Percentiles rank a stretch among this genome's conserved stretches.
phyloP scores from a whole-genome alignment of 1,284 basidiomycete genomes.

The Boletellus deceptivus region DNA sequence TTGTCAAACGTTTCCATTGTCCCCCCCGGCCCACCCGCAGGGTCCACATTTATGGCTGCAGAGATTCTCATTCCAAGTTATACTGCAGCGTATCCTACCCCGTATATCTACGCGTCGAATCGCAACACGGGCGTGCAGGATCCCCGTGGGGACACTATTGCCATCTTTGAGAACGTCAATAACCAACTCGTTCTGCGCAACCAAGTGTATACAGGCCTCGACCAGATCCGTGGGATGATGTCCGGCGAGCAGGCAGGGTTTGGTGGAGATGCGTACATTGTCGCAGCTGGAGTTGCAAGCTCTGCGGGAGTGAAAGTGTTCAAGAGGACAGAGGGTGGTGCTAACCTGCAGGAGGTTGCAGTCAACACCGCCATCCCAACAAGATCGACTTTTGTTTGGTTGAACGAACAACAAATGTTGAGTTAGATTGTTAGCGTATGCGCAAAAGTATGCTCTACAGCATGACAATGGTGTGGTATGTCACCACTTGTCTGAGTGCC shows the following conservation, averaged over 20 bases:
- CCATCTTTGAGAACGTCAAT: slow-evolving; percentile 52
- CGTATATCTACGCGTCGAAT: slow-evolving; percentile 70
- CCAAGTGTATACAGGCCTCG: slow-evolving; percentile 61
- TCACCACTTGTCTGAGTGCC: slow-evolving; percentile 3
- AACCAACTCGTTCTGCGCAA: slow-evolving; percentile 44
- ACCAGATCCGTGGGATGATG: slow-evolving; percentile 63
- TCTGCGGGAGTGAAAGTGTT: slow-evolving; percentile 55
- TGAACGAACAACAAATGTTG: slow-evolving; percentile 4
- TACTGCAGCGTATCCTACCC: slow-evolving; percentile 44
- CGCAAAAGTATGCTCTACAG: background rate
- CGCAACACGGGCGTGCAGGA: slow-evolving; percentile 54
- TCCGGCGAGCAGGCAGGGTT: slow-evolving; percentile 43
- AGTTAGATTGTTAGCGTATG: background rate
- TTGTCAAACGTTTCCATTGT: slow-evolving; percentile 56
- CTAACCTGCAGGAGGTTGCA: slow-evolving; percentile 49
- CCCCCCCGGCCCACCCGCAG: slow-evolving; percentile 48
- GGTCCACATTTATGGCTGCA: slow-evolving; percentile 50
- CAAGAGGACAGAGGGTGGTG: slow-evolving; percentile 52
- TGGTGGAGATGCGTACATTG: slow-evolving; percentile 53
- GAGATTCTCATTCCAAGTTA: slow-evolving; percentile 60
- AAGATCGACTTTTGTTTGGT: slow-evolving; percentile 49
- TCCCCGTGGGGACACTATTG: slow-evolving; percentile 58
- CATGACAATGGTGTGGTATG: background rate
- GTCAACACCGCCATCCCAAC: slow-evolving; percentile 52
- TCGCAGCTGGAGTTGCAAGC: slow-evolving; percentile 52